phyloP scores from a whole-genome alignment of 768 basidiomycete genomes.

The Boletus patriciae region DNA sequence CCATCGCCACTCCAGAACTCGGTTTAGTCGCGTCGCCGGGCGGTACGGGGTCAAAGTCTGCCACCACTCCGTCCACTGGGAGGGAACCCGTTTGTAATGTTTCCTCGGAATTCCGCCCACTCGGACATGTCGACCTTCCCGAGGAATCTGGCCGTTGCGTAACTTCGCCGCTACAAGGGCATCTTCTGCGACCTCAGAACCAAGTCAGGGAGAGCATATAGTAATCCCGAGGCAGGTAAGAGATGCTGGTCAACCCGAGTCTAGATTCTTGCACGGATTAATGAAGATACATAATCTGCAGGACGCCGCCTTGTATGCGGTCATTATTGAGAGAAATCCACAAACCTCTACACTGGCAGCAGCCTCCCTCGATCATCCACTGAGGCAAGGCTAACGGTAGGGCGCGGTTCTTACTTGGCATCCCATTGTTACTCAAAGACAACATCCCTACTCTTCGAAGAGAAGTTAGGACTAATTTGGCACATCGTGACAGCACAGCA shows the following conservation, averaged over 20 bases:
- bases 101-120: background rate
- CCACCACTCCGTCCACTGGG: background rate
- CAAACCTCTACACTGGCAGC: background rate
- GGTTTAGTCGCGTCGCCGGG: background rate
- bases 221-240: background rate
- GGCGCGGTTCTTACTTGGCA: constrained; percentile 54
- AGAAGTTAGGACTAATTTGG: background rate
- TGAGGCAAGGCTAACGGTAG: constrained; percentile 38
- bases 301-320: background rate
- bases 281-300: background rate
- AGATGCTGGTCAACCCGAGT: background rate
- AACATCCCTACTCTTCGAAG: constrained; percentile 33
- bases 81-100: background rate
- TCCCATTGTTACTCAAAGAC: constrained; percentile 57
- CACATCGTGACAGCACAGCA: background rate
- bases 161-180: background rate
- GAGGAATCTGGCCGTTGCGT: background rate
- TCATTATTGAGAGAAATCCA: background rate
- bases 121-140: background rate
- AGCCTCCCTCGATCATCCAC: too few species aligned
- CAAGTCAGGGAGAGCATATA: too few species aligned
- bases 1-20: background rate
- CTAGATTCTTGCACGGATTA: background rate
- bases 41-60: background rate
- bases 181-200: background rate